Evolutionary conservation across 169 alveolate genomes (phyloP), one percentile per base, ranked within the genome.

Genomic region (Cryptosporidium tyzzeri): DNA sequence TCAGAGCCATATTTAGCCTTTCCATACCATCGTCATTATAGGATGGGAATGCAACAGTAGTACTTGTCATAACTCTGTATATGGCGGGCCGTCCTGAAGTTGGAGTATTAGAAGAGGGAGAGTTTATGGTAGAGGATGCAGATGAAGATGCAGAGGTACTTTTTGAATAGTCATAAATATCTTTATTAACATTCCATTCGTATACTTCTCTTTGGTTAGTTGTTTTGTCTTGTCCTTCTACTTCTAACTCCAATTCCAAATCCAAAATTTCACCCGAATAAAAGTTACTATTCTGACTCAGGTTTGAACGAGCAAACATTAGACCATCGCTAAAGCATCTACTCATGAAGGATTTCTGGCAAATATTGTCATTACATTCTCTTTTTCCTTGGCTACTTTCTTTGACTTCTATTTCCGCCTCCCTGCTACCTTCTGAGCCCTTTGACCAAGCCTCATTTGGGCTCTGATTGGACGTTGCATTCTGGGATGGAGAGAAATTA

Each of bases 11-110:
- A 61, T 80, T 80, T 16, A 80, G 18, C 48, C 31, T 80, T 62
- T 59, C 75, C 80, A 80, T 65, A 16, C 89, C 75, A n/a, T 59
- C 39, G 8, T 80, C 89, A 18, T 23, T 58, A 29, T 70, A 45
- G 26, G 80, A 7, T 21, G 89, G 68, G n/a, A 62, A 62, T 14
- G 74, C 70, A 23, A 44, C 71, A 12, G 75, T 80, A 10, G 53
- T 59, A 31, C 89, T 80, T 31, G 89, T 80, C 75, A 62, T 65
- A 6, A 65, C 89, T 80, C 80, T 80, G 55, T 80, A 62, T n/a
- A 62, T 59, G 14, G 53, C 0, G 18, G 86, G 53, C 3, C 48
- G 44, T 29, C 71, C 48, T 9, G 71, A 65, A 31, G 71, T 55
- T 55, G 67, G 67, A 16, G 67, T 55, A 5, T 26, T 55, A 10